Evolutionary conservation across 495 filamentous ascomycete genomes (phyloP), one percentile per base, ranked within the genome.

Genomic region (Chaetomium cochliodes): DNA sequence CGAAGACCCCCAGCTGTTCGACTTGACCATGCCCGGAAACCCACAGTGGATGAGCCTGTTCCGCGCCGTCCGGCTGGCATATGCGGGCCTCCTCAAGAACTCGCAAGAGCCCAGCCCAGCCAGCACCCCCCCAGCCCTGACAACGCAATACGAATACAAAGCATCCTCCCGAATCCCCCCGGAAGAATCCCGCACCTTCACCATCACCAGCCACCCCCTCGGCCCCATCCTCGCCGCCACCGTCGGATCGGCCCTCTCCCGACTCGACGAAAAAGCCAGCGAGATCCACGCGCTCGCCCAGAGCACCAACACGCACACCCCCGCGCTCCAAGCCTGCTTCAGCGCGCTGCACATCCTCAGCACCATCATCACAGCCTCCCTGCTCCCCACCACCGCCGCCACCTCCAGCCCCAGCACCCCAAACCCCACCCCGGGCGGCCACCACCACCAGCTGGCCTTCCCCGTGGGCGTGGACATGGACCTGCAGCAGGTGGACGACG

Each of bases 31-130:
- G 55, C 77, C 79, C 7, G 73, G 73, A 50, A 65, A 76, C 30
- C 72, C 72, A 0, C 76, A 79, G 59, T 81, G 78, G 79, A 78
- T 79, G 2, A 72, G 69, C 39, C 71, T 80, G 9, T 76, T 73
- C 44, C 76, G 79, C 18, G 77, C 79, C 3, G 77, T 69, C 2
- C 69, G 71, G 53, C 66, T 75, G 0, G 79, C 78, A 3, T 80
- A 77, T 49, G 69, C 56, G 3, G 79, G 77, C 0, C 67, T 81
- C 33, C 66, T 78, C 1, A 70, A 67, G 28, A 54, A 73, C 44
- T 16, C 26, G 18, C 5, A n/a, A 2, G 20, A n/a, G 18, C 37
- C 5, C 20, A 58, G 55, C 23, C 55, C 55, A 5, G 55, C 20
- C 39, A 30, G 28, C 51, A n/a, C 25, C 1, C 23, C 49, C 23